Evolutionary conservation across 2,329 filamentous ascomycete species (phyloP), one percentile per base, ranked within the genome.

Genomic region (Dactylellina cionopaga): DNA sequence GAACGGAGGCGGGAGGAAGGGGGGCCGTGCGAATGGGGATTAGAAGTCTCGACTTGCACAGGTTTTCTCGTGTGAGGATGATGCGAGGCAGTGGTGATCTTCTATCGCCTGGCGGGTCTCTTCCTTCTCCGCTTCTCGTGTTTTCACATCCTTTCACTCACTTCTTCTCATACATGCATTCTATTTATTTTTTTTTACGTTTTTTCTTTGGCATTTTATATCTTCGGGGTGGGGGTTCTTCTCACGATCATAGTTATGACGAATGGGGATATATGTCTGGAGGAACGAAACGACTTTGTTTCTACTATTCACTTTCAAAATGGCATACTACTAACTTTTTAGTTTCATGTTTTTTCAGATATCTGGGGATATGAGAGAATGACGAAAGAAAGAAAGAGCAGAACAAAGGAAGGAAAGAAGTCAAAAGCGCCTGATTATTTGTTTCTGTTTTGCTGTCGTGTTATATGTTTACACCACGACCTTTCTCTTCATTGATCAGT

Each of bases 21-120:
- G 44, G 6, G 41, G 54, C 59, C 58, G 62, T 3, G 7, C 35
- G 17, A 65, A 66, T n/a, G 54, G 49, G 17, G 69, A 74, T 56
- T 74, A 74, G 62, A 62, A 66, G 47, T 66, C 59, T 46, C 46
- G 54, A n/a, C 29, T 64, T n/a, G 66, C 51, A 13, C 15, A 62
- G 55, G 65, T 55, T 41, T 60, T 70, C 56, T 62, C 54, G 15
- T 41, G 47, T 35, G 63, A 68, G n/a, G 24, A 59, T 19, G 37
- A 68, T 9, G 27, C 29, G 25, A 19, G 31, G 15, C 24, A 46
- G 25, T 22, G 19, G 25, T 6, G 22, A 17, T 17, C 37, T 46
- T 41, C 27, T 17, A 47, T 17, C 7, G 9, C 9, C 13, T 27
- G 9, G 7, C 9, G 19, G 13, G 5, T n/a, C 11, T 39, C 31